phyloP scores from a whole-genome alignment of 768 basidiomycete genomes.

The Sarcomyxa edulis region DNA sequence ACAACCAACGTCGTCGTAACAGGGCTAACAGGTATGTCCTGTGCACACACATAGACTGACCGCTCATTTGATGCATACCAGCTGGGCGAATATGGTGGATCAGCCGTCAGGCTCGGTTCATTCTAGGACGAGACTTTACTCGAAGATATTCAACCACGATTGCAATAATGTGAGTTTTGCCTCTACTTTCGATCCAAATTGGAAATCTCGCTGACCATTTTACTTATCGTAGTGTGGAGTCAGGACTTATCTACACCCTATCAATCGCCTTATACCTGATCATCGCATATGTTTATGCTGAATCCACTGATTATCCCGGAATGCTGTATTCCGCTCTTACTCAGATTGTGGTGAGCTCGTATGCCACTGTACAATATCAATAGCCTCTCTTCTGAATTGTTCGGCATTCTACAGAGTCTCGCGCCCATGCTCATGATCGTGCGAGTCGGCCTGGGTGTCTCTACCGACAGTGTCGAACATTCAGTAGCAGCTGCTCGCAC shows the following conservation, averaged over 20 bases:
- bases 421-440: no score
- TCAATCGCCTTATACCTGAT: neutral
- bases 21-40: neutral
- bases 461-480: no score
- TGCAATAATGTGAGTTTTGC: no score
- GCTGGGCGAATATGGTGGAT: slow-evolving; percentile 6
- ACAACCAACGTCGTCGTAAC: slow-evolving; percentile 1
- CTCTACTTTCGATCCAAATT: neutral
- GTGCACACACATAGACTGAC: neutral
- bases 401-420: no score
- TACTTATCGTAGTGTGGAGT: slow-evolving; percentile 2
- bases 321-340: no score
- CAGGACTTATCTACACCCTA: neutral
- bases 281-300: neutral
- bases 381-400: no score
- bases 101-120: neutral
- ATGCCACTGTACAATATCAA: no score
- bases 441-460: no score
- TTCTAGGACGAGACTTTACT: slow-evolving; percentile 2
- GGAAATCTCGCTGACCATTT: neutral
- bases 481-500: no score
- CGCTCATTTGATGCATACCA: neutral
- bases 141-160: no score
- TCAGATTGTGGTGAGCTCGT: no score
- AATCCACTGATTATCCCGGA: no score